Evolutionary conservation across 345 rosid species (phyloP).

Genomic region (Lepidium sativum): DNA sequence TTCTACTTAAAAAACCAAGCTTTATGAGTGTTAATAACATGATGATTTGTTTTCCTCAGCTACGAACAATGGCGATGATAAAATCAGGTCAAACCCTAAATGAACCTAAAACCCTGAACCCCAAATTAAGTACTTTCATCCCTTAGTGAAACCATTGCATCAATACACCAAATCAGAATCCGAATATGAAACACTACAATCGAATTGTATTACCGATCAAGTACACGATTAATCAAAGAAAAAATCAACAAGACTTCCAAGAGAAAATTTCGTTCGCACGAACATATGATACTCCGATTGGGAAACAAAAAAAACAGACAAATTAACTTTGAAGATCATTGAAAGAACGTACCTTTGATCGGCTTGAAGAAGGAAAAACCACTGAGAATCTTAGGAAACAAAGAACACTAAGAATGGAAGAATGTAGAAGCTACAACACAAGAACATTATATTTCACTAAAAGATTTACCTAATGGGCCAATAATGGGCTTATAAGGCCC

Average conservation of each 20-base stretch:
- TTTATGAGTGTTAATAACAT: background rate
- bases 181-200: background rate
- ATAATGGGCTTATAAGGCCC: background rate
- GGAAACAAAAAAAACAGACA: background rate
- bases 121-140: background rate
- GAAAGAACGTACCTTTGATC: background rate
- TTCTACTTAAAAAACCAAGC: background rate
- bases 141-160: background rate
- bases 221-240: background rate
- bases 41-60: background rate
- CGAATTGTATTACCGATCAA: background rate
- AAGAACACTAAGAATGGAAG: background rate
- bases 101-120: conserved; percentile 1
- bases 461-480: background rate
- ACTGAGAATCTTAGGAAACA: background rate
- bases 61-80: background rate
- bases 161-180: background rate
- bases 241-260: background rate
- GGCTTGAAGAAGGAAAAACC: background rate
- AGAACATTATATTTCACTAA: background rate
- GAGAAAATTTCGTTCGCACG: background rate
- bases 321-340: background rate
- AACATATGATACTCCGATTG: background rate
- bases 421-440: background rate
- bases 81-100: background rate